A percentile compares a stretch with the other conserved stretches of the same genome.
phyloP scores from a whole-genome alignment of 2,329 filamentous ascomycete genomes.

The Pezicula rhizophila region DNA sequence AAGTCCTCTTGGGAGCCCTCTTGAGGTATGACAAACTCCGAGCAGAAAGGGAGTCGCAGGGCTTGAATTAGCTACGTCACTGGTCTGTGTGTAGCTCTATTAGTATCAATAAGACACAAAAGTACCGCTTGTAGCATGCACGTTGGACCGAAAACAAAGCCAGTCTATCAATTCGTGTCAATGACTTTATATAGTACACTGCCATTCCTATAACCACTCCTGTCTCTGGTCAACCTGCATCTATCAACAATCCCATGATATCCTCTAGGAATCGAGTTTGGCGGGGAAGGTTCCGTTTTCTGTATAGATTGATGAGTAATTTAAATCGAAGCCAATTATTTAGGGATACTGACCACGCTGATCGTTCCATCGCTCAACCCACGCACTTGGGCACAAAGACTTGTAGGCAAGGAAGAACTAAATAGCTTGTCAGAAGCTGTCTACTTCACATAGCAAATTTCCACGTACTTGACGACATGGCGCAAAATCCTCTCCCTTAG shows the following conservation, averaged over 20 bases:
- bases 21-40: conserved; percentile 32
- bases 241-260: neutral
- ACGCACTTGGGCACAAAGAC: conserved; percentile 92
- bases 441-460: conserved; percentile 37
- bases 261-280: conserved; percentile 47
- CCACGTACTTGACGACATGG: conserved; percentile 84
- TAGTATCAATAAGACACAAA: neutral
- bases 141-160: neutral
- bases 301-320: conserved; percentile 28
- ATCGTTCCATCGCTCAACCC: conserved; percentile 93
- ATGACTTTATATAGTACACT: conserved; percentile 26
- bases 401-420: conserved; percentile 97
- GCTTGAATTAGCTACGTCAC: too few relatives aligned
- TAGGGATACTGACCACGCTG: conserved; percentile 70
- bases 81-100: neutral
- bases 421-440: conserved; percentile 14
- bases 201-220: conserved; percentile 11
- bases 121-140: neutral
- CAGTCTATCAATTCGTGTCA: conserved; percentile 22
- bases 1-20: conserved; percentile 39
- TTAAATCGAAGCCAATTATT: too few relatives aligned
- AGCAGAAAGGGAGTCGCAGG: conserved; percentile 14
- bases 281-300: conserved; percentile 64
- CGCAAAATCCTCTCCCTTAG: conserved; percentile 97
- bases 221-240: neutral